Conservation (phyloP, 2,329 filamentous ascomycete genomes). For the Helminthosporium solani region DNA sequence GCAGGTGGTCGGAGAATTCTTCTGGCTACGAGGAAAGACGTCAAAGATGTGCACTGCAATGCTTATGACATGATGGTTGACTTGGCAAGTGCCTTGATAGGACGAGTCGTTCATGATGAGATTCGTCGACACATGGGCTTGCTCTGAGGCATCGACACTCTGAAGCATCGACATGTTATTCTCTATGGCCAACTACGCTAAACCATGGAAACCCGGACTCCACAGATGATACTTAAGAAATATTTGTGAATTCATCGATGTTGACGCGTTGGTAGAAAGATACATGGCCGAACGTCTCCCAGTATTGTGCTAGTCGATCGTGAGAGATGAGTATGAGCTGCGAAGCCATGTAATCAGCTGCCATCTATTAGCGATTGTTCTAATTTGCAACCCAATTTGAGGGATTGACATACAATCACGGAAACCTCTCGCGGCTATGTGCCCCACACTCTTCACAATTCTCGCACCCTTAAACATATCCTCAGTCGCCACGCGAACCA, state of each 20-base stretch:
- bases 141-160: too few relatives aligned
- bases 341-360: slow-evolving; percentile 73
- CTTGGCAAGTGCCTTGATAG: too few relatives aligned
- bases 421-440: slow-evolving; percentile 75
- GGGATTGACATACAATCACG: slow-evolving; percentile 60
- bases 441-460: slow-evolving; percentile 72
- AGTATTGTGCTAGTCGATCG: slow-evolving; percentile 79
- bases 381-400: neutral
- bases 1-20: too few relatives aligned
- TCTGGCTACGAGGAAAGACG: too few relatives aligned
- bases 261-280: slow-evolving; percentile 52
- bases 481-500: slow-evolving; percentile 65
- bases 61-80: too few relatives aligned
- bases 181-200: too few relatives aligned
- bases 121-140: too few relatives aligned
- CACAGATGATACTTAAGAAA: too few relatives aligned
- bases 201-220: too few relatives aligned
- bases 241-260: slow-evolving; percentile 40
- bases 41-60: too few relatives aligned
- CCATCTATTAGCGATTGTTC: neutral
- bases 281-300: slow-evolving; percentile 61
- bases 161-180: too few relatives aligned
- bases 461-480: slow-evolving; percentile 70
- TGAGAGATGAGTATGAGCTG: slow-evolving; percentile 77
- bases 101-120: too few relatives aligned